These are phyloP conservation scores for Vicia faba DNA, from an alignment of 306 rosid genomes.

Conservation along the genomic window DNA sequence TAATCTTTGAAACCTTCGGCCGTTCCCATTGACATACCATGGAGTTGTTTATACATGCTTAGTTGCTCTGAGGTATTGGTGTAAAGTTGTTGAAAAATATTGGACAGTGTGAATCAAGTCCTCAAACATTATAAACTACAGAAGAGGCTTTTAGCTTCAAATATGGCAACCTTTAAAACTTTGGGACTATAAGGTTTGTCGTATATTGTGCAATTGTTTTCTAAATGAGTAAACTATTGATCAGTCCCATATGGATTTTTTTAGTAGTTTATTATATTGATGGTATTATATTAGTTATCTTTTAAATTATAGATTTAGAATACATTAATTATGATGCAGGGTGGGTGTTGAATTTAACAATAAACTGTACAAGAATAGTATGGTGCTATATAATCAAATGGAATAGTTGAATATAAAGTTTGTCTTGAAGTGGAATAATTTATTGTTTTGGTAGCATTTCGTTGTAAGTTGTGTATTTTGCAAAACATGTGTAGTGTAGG, in stretches of 20 bases:
- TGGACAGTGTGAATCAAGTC: too few relatives aligned
- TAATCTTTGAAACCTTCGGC: too few relatives aligned
- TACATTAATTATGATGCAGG: not conserved
- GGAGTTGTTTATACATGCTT: too few relatives aligned
- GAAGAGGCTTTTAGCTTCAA: too few relatives aligned
- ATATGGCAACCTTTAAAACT: not conserved
- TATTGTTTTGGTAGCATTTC: not conserved
- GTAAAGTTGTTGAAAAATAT: too few relatives aligned
- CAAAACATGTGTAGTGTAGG: not conserved
- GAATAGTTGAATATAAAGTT: not conserved
- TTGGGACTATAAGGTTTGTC: not conserved
- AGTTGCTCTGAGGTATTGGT: too few relatives aligned
- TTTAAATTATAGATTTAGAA: too few relatives aligned
- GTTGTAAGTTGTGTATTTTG: not conserved
- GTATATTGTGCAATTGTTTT: not conserved
- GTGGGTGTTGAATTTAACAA: not conserved
- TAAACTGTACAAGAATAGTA: not conserved
- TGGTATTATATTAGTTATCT: too few relatives aligned
- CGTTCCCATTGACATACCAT: too few relatives aligned
- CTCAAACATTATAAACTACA: too few relatives aligned
- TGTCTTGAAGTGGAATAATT: conserved; percentile 1
- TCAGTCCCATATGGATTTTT: not conserved
- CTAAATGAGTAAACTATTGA: not conserved
- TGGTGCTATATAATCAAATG: not conserved
- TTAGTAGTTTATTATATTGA: not conserved